These are phyloP conservation scores for Pontederia crassipes DNA, from an alignment of 176 grass and related monocot genomes.

Conservation along the genomic window DNA sequence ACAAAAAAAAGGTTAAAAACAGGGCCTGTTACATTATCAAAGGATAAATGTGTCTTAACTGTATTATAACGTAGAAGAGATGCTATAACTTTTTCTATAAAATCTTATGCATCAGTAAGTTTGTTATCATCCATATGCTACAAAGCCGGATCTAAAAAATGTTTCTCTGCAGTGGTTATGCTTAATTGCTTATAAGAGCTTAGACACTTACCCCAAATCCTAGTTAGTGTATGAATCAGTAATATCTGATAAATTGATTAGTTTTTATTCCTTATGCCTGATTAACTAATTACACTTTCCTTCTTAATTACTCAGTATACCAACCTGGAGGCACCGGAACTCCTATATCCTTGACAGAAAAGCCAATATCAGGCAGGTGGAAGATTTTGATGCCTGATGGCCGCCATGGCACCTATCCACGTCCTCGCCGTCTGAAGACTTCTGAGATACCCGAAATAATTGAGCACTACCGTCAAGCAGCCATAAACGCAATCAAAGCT, in stretches of 20 bases:
- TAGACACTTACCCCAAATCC: too few relatives aligned
- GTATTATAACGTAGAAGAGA: too few relatives aligned
- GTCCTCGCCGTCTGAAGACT: slow-evolving; percentile 37
- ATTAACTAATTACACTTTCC: slow-evolving; percentile 8
- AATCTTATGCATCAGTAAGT: too few relatives aligned
- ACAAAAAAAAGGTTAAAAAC: too few relatives aligned
- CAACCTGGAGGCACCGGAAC: slow-evolving; percentile 45
- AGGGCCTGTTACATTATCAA: too few relatives aligned
- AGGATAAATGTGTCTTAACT: too few relatives aligned
- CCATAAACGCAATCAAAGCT: slow-evolving; percentile 80
- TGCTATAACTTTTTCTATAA: too few relatives aligned
- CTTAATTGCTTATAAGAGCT: too few relatives aligned
- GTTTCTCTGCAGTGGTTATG: too few relatives aligned
- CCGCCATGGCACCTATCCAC: slow-evolving; percentile 50
- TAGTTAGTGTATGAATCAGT: neutral
- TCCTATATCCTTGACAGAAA: slow-evolving; percentile 84
- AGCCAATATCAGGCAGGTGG: slow-evolving; percentile 75
- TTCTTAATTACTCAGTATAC: slow-evolving; percentile 43
- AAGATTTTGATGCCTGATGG: slow-evolving; percentile 89
- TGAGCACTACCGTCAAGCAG: slow-evolving; percentile 56
- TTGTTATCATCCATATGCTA: too few relatives aligned
- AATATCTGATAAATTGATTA: neutral
- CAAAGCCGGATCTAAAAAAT: too few relatives aligned
- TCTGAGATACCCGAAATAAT: slow-evolving; percentile 64
- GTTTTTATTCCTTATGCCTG: neutral